Base-by-base conservation (phyloP, 2,329 filamentous ascomycete species). In the Hypoxylon sp. region DNA sequence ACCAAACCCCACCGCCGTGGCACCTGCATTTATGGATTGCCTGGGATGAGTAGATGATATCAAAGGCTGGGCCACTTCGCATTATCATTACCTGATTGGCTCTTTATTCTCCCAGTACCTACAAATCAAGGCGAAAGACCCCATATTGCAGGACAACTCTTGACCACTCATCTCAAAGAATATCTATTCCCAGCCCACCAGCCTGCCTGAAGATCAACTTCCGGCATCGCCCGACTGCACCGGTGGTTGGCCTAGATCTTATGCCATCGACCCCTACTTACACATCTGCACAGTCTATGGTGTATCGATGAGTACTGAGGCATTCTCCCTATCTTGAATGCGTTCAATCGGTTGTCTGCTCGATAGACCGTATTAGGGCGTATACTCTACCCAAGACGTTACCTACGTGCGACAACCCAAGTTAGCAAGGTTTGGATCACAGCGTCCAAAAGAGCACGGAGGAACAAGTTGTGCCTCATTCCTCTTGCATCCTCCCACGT, bases 181-280 rank as follows among this genome's bases (percentile, higher is more conserved):
- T 32, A 46, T 19, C 14, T 32, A 23, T n/a, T 46, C 19, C 52
- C 65, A 64, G 64, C 61, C 60, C 12, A 51, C 64, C 55, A 65
- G 58, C 65, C 68, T 61, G 58, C 65, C 9, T 57, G 46, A 61
- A 59, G 62, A 68, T 70, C 65, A 47, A 53, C 60, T 64, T 74
- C 73, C 71, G 71, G 71, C 71, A 74, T 74, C 71, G 71, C 71
- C 71, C 70, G 68, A 63, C 56, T 46, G 64, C 47, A 63, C 56
- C 56, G 37, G 59, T 48, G 51, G 46, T 48, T 47, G 52, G 62
- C 53, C 57, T 68, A 65, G 62, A 65, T 65, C 62, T 60, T 14
- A 27, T 45, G 14, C 14, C 41, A 47, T 60, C 51, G 56, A 43
- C 30, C 30, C 66, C 45, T 47, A 52, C 29, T n/a, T 48, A 21